Percentiles rank a stretch among this genome's conserved stretches.
Evolutionary conservation across 352 stramenopile genomes (phyloP).

Genomic region (Pseudoperonospora humuli): DNA sequence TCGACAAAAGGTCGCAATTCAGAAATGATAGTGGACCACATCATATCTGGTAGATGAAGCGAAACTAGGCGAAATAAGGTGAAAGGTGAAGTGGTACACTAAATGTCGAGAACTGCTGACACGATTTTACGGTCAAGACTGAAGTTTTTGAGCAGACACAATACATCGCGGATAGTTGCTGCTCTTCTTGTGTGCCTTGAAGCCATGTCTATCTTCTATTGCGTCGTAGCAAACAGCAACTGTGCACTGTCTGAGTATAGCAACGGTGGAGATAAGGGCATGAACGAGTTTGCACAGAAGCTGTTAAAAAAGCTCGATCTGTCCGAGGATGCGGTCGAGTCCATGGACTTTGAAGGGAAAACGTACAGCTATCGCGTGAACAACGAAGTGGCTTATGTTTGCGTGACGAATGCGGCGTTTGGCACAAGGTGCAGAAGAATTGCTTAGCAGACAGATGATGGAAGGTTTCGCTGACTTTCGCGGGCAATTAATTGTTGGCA

Average conservation of each 20-base stretch:
- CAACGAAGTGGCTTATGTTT: slow-evolving; percentile 79
- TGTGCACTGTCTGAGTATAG: slow-evolving; percentile 75
- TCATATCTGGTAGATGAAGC: not conserved
- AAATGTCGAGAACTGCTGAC: not conserved
- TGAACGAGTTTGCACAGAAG: slow-evolving; percentile 82
- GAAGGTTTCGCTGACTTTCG: slow-evolving; percentile 2
- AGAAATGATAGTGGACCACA: not conserved
- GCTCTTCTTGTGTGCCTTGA: too few relatives aligned
- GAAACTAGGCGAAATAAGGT: too few relatives aligned
- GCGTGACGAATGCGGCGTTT: slow-evolving; percentile 70
- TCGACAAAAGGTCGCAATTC: too few relatives aligned
- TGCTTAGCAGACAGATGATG: too few relatives aligned
- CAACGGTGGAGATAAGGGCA: slow-evolving; percentile 77
- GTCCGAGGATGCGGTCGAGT: slow-evolving; percentile 59
- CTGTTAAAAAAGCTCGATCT: slow-evolving; percentile 83
- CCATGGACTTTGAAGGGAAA: slow-evolving; percentile 75
- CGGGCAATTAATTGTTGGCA: not conserved
- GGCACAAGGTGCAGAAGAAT: slow-evolving; percentile 73
- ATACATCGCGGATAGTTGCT: not conserved
- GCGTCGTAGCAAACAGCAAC: slow-evolving; percentile 74
- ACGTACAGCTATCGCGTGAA: slow-evolving; percentile 84
- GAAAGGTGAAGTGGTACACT: not conserved
- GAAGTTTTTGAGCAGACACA: not conserved
- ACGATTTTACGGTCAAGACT: not conserved
- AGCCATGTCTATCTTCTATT: slow-evolving; percentile 85